These are phyloP conservation scores for Saccharomycopsis sp. DNA, from an alignment of 805 yeast genomes.

Conservation along the genomic window DNA sequence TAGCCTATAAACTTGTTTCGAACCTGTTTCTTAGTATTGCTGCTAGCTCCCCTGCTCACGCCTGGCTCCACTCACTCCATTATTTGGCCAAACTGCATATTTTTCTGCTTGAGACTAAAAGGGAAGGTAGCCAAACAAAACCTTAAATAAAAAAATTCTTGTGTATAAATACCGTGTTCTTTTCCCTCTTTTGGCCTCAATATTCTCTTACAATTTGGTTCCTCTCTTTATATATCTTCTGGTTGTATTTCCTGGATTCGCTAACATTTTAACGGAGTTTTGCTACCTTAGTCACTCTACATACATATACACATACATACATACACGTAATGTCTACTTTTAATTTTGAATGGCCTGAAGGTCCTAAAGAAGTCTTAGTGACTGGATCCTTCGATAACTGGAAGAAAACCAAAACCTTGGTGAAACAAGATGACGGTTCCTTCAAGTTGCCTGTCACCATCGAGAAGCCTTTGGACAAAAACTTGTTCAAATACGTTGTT, in stretches of 20 bases:
- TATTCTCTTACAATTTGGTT: background rate
- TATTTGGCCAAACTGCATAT: background rate
- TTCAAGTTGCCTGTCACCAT: constrained; percentile 56
- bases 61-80: background rate
- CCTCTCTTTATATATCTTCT: background rate
- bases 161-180: constrained; percentile 1
- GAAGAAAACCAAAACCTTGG: constrained; percentile 54
- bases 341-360: constrained; percentile 34
- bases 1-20: background rate
- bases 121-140: background rate
- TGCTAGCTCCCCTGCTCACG: background rate
- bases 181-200: background rate
- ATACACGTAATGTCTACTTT: background rate
- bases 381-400: constrained; percentile 71
- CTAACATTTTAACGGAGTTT: background rate
- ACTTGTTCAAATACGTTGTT: constrained; percentile 53
- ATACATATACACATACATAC: background rate
- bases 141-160: background rate
- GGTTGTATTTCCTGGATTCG: background rate
- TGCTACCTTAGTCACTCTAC: background rate
- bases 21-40: background rate
- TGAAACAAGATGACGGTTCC: constrained; percentile 53
- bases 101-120: background rate
- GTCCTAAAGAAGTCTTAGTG: constrained; percentile 52
- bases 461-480: constrained; percentile 30